These are phyloP conservation scores for Fistulinella cinereoalba DNA, from an alignment of 1,284 basidiomycete species.

Conservation along the genomic window DNA sequence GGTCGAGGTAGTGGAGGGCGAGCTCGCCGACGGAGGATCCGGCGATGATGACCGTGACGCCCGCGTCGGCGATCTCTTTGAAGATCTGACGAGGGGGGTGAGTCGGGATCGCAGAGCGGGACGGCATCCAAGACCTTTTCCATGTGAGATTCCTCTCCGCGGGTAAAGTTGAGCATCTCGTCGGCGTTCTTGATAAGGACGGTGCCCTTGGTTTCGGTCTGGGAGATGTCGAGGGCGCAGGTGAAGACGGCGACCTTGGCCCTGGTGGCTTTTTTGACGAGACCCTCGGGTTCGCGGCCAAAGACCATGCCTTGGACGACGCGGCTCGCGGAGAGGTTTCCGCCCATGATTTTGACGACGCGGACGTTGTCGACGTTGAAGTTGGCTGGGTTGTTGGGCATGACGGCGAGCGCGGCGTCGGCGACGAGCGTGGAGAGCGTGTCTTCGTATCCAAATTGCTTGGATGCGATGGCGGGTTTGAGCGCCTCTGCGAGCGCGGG, in stretches of 20 bases:
- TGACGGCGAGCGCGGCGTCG: slow-evolving; percentile 87
- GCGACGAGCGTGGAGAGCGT: slow-evolving; percentile 83
- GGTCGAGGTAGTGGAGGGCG: slow-evolving; percentile 95
- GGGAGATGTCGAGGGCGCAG: slow-evolving; percentile 87
- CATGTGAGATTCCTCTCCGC: slow-evolving; percentile 93
- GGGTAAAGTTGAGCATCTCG: slow-evolving; percentile 95
- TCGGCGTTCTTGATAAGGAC: slow-evolving; percentile 95
- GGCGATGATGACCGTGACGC: slow-evolving; percentile 91
- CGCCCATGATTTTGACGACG: slow-evolving; percentile 98
- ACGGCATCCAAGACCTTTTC: slow-evolving; percentile 66
- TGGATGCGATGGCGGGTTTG: slow-evolving; percentile 91
- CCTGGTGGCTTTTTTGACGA: slow-evolving; percentile 76
- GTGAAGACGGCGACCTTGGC: slow-evolving; percentile 96
- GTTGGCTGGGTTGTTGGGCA: slow-evolving; percentile 85
- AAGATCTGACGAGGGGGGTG: slow-evolving; percentile 64
- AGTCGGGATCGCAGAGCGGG: background rate
- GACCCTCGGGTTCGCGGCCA: slow-evolving; percentile 90
- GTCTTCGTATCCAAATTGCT: slow-evolving; percentile 95
- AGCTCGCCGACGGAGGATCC: slow-evolving; percentile 94
- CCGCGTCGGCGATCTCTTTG: slow-evolving; percentile 96
- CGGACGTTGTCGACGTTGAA: slow-evolving; percentile 99
- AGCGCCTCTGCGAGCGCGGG: slow-evolving; percentile 79
- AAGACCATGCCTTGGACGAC: slow-evolving; percentile 99
- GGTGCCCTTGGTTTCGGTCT: slow-evolving; percentile 99
- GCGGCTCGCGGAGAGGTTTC: slow-evolving; percentile 76